phyloP scores from a whole-genome alignment of 192 early-diverging fungal genomes.

The Coemansia sp. region DNA sequence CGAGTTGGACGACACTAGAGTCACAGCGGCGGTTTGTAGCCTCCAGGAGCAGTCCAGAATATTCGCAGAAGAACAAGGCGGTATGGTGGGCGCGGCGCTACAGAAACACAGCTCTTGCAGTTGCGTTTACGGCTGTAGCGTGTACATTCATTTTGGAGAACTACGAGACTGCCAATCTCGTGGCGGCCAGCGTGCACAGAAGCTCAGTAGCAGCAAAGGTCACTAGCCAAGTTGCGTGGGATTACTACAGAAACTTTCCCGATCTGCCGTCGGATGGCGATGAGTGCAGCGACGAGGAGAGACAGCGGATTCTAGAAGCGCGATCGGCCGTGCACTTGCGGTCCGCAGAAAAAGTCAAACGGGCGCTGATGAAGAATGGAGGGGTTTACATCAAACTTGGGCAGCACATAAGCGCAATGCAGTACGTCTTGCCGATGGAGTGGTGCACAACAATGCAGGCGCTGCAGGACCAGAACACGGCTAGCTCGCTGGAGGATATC shows the following conservation, averaged over 20 bases:
- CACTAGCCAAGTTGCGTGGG: conserved; percentile 43
- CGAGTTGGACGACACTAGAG: neutral
- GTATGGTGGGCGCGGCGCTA: conserved; percentile 16
- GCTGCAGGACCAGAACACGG: conserved; percentile 81
- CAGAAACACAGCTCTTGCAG: conserved; percentile 13
- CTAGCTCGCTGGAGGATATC: conserved; percentile 70
- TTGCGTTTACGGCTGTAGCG: neutral
- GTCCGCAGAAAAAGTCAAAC: conserved; percentile 64
- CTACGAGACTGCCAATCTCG: conserved; percentile 48
- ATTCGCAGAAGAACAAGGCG: neutral
- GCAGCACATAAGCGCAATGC: conserved; percentile 79
- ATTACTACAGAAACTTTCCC: conserved; percentile 54
- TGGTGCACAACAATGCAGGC: conserved; percentile 83
- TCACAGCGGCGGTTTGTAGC: neutral
- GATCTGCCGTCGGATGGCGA: conserved; percentile 25
- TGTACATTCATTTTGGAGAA: conserved; percentile 31
- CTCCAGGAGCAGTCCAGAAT: neutral
- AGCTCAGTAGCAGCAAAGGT: conserved; percentile 39
- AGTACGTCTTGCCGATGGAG: conserved; percentile 83
- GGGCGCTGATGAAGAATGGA: conserved; percentile 64
- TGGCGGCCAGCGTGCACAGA: conserved; percentile 29
- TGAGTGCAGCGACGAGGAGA: conserved; percentile 19
- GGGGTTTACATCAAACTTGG: conserved; percentile 91
- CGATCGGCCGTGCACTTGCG: conserved; percentile 61
- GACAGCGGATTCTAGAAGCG: conserved; percentile 12